These are phyloP conservation scores for Litsea cubeba DNA, from an alignment of 164 flowering plant species.

Conservation along the genomic window DNA sequence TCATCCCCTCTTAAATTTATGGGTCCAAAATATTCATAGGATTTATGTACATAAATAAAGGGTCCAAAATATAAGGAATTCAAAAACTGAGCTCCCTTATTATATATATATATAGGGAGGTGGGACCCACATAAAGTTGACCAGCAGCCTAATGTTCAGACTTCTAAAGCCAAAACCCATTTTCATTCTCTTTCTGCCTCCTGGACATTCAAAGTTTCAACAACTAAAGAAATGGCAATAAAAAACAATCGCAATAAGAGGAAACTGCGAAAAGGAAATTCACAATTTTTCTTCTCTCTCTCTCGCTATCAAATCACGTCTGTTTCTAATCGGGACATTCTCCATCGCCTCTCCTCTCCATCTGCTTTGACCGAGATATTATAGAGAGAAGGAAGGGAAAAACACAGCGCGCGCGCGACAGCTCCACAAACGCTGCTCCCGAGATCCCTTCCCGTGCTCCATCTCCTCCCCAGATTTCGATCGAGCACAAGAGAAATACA, in stretches of 20 bases:
- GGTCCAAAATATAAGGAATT: no score
- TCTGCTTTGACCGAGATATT: not conserved
- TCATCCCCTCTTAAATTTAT: no score
- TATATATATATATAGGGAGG: no score
- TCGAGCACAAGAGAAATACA: not conserved
- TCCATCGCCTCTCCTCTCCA: conserved; percentile 2
- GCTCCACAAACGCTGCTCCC: not conserved
- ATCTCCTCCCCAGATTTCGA: not conserved
- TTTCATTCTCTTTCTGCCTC: no score
- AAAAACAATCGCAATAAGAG: not conserved
- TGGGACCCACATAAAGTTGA: no score
- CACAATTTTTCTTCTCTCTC: not conserved
- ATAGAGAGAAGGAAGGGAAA: not conserved
- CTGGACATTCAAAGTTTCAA: not conserved
- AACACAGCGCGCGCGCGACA: not conserved
- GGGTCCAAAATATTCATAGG: no score
- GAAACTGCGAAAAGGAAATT: not conserved
- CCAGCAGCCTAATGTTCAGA: no score
- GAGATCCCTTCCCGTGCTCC: not conserved
- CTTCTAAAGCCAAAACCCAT: no score
- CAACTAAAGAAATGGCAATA: not conserved
- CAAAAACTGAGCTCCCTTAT: no score
- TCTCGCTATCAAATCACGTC: not conserved
- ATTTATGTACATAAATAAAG: no score
- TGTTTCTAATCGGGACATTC: not conserved